Conservation (phyloP, 306 rosid genomes). For the Lathyrus sativus region DNA sequence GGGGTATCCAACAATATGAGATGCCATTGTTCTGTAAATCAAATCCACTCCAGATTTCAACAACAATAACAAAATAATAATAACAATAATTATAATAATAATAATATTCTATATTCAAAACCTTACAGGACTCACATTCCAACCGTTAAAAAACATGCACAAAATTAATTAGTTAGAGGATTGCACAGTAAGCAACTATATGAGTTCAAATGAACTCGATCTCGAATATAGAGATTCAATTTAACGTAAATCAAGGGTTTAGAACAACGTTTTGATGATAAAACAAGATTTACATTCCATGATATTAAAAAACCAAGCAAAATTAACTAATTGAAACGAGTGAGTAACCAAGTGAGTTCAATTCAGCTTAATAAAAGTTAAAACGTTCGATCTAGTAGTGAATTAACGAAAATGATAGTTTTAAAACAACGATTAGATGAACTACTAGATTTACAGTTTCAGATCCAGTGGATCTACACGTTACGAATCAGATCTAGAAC, state of each 20-base stretch:
- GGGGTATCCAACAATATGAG: slow-evolving; percentile 92
- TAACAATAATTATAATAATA: background rate
- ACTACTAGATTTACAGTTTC: slow-evolving; percentile 15
- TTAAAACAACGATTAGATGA: background rate
- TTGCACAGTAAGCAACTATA: background rate
- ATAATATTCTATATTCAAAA: background rate
- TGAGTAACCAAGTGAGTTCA: background rate
- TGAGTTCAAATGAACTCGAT: background rate
- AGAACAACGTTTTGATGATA: background rate
- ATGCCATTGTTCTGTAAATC: slow-evolving; percentile 67
- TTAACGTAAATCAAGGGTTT: background rate
- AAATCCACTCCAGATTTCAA: slow-evolving; percentile 29
- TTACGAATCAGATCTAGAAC: slow-evolving; percentile 43
- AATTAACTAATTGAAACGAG: too few relatives aligned
- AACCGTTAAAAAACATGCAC: background rate
- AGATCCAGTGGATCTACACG: slow-evolving; percentile 52
- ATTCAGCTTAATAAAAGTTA: background rate
- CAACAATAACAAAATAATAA: background rate
- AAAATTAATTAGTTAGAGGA: background rate
- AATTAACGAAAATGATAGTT: background rate
- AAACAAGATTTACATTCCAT: background rate
- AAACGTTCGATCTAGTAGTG: background rate
- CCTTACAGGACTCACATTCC: background rate
- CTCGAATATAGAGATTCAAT: background rate
- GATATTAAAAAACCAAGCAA: too few relatives aligned